Base-by-base conservation (phyloP, 2,329 filamentous ascomycete species). In the Kalmusia sp. region DNA sequence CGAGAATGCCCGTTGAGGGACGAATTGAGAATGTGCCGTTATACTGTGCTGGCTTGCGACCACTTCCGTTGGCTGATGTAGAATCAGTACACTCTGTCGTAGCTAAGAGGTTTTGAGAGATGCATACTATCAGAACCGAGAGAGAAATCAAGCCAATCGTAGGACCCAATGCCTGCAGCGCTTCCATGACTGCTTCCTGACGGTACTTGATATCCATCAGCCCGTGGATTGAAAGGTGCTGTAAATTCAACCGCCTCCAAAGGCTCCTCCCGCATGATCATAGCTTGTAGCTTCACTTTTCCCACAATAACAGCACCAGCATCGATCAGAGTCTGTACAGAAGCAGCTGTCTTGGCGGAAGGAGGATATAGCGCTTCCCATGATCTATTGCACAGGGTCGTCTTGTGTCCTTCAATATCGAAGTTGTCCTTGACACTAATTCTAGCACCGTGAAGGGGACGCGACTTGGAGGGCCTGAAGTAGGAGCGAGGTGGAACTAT, bases 231-330 rank as follows among this genome's bases (percentile, higher is more conserved):
- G 53, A 62, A 65, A 12, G 64, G 62, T 2, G 49, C 50, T 4
- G 43, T 31, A 17, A 25, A 47, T 8, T 52, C 50, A 15, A 52
- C 50, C 14, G 24, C 39, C 21, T 52, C 50, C 21, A 43, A 7
- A 7, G 50, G 22, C 19, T 52, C 50, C 22, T 52, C 50, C 27
- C 55, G 54, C 11, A 52, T 64, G 8, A 75, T 75, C 40, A 83
- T 76, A 55, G 80, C 78, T 0, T 75, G 70, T 3, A 76, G 76
- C 56, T 79, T 82, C 9, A 78, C 80, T 67, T 82, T 83, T 1
- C 82, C 81, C 0, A 84, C 70, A 6, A 83, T 65, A 5, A 82
- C 66, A 28, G 46, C 50, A 9, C 54, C 57, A 7, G 33, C 35
- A 31, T 48, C 39, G 3, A 47, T 2, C 5, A 59, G 33, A 7